Base-by-base conservation (phyloP, 164 flowering plant genomes). In the Stephania cephalantha region DNA sequence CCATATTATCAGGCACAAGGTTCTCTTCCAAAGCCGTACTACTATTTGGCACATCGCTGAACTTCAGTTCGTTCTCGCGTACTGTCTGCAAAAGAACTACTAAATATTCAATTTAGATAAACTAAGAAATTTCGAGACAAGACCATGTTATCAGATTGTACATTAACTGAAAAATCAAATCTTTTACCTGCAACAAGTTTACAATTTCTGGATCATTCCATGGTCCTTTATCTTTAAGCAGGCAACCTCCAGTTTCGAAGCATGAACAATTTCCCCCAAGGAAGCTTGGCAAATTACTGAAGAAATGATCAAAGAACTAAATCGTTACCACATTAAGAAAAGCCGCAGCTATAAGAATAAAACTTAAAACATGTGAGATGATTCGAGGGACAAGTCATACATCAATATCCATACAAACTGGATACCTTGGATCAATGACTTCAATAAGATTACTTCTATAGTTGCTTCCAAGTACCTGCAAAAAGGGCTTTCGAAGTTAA, bases 231-330 rank as follows among this genome's bases (percentile, higher is more conserved):
- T 92, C 95, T 73, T 85, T 84, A 15, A 80, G 70, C 11, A 90
- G 81, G 84, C 97, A 92, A 70, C 93, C 97, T 1, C 90, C 95
- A 73, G 78, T 76, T n/a, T 86, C 90, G 78, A 83, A 73, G 79
- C 95, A 92, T 9, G 85, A 84, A 84, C 97, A 92, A 31, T 79
- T 83, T 76, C 97, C 97, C 65, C 93, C 92, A 52, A 92, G 82
- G 81, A 88, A 90, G 71, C 55, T 82, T 35, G 97, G 97, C 82
- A 92, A 84, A 74, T 88, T 79, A 79, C 97, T 92, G 88, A 65
- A 61, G 71, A 67, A 67, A 31, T 4, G 31, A 73, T 66, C 42
- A 48, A 71, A 46, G 44, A 67, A 73, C 48, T 20, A 15, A 30
- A 58, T 46, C n/a, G 5, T 20, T 42, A 63, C 22, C 17, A 44